Conservation (phyloP, 176 grass and related monocot species). For the Alloteropsis semialata region DNA sequence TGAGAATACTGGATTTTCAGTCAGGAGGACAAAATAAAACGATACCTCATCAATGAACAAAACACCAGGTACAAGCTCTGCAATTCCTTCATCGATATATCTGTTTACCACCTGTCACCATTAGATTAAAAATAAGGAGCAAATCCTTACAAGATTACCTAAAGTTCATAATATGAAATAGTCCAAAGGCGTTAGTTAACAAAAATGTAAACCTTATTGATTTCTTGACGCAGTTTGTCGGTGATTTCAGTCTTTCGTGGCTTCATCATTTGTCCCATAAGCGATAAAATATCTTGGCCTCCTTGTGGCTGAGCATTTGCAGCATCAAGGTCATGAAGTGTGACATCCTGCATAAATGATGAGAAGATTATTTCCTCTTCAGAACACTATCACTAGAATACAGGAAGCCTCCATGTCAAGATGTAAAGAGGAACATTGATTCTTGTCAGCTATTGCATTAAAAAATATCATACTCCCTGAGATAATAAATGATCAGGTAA, state of each 20-base stretch:
- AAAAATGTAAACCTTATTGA: slow-evolving; percentile 71
- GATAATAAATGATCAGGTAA: background rate
- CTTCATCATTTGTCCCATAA: slow-evolving; percentile 99
- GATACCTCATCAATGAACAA: slow-evolving; percentile 94
- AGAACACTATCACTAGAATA: background rate
- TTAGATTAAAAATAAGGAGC: slow-evolving; percentile 1
- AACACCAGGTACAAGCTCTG: slow-evolving; percentile 94
- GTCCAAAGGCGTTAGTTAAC: background rate
- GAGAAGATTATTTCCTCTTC: slow-evolving; percentile 4
- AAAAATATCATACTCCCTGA: background rate
- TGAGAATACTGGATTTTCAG: background rate
- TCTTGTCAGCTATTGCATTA: background rate
- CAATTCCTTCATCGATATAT: slow-evolving; percentile 93
- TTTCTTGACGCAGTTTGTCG: slow-evolving; percentile 90
- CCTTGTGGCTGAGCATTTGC: slow-evolving; percentile 99
- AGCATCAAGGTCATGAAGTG: slow-evolving; percentile 90
- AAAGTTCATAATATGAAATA: background rate
- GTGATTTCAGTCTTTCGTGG: slow-evolving; percentile 95
- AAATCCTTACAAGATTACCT: background rate
- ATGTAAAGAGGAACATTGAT: background rate
- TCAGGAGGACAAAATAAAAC: slow-evolving; percentile 12
- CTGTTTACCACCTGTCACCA: slow-evolving; percentile 77
- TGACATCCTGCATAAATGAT: slow-evolving; percentile 69
- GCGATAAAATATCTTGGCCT: slow-evolving; percentile 92
- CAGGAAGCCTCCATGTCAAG: background rate